Evolutionary conservation across 2,329 filamentous ascomycete species (phyloP), one percentile per base, ranked within the genome.

Genomic region (Colletotrichum tofieldiae): DNA sequence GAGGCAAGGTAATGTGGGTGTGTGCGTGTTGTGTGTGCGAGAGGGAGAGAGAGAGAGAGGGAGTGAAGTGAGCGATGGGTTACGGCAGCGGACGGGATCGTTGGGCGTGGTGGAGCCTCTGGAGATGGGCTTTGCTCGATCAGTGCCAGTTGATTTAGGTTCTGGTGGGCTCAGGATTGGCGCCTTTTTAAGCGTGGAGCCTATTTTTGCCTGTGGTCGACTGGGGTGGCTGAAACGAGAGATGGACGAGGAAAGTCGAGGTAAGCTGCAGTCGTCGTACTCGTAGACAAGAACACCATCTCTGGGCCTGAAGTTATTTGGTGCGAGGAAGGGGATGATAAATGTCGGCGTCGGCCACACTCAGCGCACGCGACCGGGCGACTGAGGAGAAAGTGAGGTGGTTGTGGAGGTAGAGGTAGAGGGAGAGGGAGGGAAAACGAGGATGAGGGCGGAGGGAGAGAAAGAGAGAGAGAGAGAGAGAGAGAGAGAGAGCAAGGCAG

Each of bases 81-180:
- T 39, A 59, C 69, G 67, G 66, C 56, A 71, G 67, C 71, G 43
- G 61, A 73, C 65, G 59, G 69, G 71, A 62, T 73, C 71, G 67
- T 73, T 73, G 71, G 71, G 71, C 67, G 60, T 43, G 49, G 71
- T 70, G 66, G 71, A 69, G 71, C 54, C 71, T 65, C 37, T 72
- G 41, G 67, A 73, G 71, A 72, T 69, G 69, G 65, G 59, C 65
- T 69, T 72, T 69, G 69, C 69, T 72, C 43, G 69, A 69, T 69
- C 69, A 72, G 69, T 72, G 59, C 69, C 69, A 71, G 67, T 73
- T 61, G 67, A 73, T 73, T 71, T 71, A 73, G 71, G 71, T 73
- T 73, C 71, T 73, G 61, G 71, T 73, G 67, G 71, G 41, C 71
- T 71, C 71, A 71, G 71, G 71, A 73, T 73, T 73, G 71, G 62